Percentiles rank a stretch among this genome's conserved stretches.
phyloP scores from a whole-genome alignment of 148 eudicot genomes.

The Simmondsia chinensis region DNA sequence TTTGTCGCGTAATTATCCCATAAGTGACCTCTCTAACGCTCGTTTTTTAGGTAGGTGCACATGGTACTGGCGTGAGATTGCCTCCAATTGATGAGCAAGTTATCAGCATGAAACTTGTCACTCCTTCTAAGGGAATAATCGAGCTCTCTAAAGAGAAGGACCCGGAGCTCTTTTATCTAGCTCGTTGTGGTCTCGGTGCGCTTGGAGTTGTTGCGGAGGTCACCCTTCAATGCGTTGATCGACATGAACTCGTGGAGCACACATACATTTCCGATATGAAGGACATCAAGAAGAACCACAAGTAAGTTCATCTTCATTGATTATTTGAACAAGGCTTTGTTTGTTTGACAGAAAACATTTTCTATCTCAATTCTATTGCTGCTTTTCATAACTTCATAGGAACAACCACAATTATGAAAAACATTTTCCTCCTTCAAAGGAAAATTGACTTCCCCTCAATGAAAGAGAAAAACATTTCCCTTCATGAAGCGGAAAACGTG shows the following conservation, averaged over 20 bases:
- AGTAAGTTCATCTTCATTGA: constrained; percentile 33
- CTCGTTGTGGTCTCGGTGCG: constrained; percentile 97
- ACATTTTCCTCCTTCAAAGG: too few species aligned
- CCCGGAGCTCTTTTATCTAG: constrained; percentile 89
- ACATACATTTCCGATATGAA: constrained; percentile 68
- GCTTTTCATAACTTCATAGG: too few species aligned
- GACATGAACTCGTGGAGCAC: constrained; percentile 97
- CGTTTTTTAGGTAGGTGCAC: constrained; percentile 80
- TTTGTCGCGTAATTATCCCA: constrained; percentile 1
- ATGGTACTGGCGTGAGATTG: constrained; percentile 94
- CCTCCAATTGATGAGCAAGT: constrained; percentile 99
- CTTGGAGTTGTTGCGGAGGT: constrained; percentile 96
- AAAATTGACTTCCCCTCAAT: too few species aligned
- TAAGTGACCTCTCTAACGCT: constrained; percentile 9
- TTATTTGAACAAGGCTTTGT: background rate
- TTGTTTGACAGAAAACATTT: too few species aligned
- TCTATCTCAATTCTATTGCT: too few species aligned
- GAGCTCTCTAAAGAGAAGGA: constrained; percentile 87
- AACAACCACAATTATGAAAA: too few species aligned
- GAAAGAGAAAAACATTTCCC: too few species aligned
- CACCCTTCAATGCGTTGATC: constrained; percentile 94
- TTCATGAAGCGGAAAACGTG: too few species aligned
- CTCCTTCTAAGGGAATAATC: constrained; percentile 88
- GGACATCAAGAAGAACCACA: constrained; percentile 93
- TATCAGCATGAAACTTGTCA: constrained; percentile 84